Percentiles rank a stretch among this genome's conserved stretches.
phyloP scores from a whole-genome alignment of 352 stramenopile genomes.

The Phytophthora syringae region DNA sequence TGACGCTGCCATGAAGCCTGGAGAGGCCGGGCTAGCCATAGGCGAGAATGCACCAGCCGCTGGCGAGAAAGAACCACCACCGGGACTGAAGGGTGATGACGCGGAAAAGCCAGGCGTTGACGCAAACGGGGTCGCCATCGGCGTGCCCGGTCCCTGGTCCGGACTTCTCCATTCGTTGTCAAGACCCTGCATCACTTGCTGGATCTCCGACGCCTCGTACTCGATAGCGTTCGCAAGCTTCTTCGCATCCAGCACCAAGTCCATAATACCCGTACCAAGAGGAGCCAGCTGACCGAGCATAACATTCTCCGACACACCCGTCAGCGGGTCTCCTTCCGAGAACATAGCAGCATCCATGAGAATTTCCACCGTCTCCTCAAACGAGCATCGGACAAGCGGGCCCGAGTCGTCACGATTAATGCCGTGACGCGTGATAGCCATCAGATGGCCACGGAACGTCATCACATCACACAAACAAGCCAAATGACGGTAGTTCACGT shows the following conservation, averaged over 20 bases:
- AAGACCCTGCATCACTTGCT: conserved; percentile 90
- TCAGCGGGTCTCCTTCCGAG: conserved; percentile 96
- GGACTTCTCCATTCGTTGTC: conserved; percentile 93
- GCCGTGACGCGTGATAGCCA: conserved; percentile 98
- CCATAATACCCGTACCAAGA: conserved; percentile 97
- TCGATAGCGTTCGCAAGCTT: conserved; percentile 98
- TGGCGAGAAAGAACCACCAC: conserved; percentile 90
- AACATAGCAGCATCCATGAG: conserved; percentile 99
- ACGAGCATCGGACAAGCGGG: conserved; percentile 97
- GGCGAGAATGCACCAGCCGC: conserved; percentile 85
- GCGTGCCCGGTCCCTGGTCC: conserved; percentile 76
- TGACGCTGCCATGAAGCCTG: conserved; percentile 77
- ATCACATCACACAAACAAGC: conserved; percentile 99
- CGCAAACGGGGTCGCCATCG: conserved; percentile 86
- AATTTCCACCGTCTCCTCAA: conserved; percentile 99
- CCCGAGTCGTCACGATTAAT: conserved; percentile 99
- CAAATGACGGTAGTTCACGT: conserved; percentile 99
- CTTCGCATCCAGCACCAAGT: conserved; percentile 98
- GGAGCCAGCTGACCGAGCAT: conserved; percentile 98
- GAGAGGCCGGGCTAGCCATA: conserved; percentile 82
- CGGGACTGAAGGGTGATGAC: conserved; percentile 87
- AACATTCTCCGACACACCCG: conserved; percentile 99
- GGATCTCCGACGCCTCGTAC: conserved; percentile 94
- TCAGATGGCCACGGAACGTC: conserved; percentile 98
- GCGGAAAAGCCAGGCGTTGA: conserved; percentile 90